These are phyloP conservation scores for Comarum palustre DNA, from an alignment of 306 rosid genomes.

Conservation along the genomic window DNA sequence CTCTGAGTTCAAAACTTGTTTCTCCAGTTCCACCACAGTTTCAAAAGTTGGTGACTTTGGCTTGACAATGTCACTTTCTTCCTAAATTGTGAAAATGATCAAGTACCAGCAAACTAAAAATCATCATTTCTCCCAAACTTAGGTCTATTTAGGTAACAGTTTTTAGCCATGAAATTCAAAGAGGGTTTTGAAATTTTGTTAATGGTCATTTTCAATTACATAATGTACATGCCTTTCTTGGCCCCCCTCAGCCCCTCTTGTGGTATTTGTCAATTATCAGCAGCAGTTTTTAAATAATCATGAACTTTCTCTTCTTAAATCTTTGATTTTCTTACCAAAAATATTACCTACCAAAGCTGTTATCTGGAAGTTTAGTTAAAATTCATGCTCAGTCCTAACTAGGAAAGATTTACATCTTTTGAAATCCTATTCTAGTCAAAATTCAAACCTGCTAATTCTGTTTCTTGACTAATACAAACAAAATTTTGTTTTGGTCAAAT, in stretches of 20 bases:
- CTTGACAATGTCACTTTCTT: neutral
- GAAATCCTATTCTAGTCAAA: neutral
- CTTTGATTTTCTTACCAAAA: neutral
- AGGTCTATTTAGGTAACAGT: neutral
- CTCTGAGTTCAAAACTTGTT: neutral
- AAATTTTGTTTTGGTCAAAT: neutral
- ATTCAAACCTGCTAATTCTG: neutral
- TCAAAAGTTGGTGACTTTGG: conserved; percentile 9
- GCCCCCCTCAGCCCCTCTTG: neutral
- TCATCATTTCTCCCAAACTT: neutral
- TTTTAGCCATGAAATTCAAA: neutral
- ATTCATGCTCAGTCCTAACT: neutral
- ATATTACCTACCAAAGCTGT: neutral
- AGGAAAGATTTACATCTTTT: neutral
- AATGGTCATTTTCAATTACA: conserved; percentile 1
- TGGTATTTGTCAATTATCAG: neutral
- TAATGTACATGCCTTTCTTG: neutral
- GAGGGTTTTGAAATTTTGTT: neutral
- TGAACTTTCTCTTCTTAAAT: neutral
- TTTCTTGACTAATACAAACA: neutral
- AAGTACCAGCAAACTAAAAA: neutral
- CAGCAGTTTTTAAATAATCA: neutral
- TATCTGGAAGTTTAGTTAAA: neutral
- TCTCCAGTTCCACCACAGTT: neutral
- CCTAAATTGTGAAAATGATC: neutral